phyloP scores from a whole-genome alignment of 2,329 filamentous ascomycete species.

The Aspergillus sp. region DNA sequence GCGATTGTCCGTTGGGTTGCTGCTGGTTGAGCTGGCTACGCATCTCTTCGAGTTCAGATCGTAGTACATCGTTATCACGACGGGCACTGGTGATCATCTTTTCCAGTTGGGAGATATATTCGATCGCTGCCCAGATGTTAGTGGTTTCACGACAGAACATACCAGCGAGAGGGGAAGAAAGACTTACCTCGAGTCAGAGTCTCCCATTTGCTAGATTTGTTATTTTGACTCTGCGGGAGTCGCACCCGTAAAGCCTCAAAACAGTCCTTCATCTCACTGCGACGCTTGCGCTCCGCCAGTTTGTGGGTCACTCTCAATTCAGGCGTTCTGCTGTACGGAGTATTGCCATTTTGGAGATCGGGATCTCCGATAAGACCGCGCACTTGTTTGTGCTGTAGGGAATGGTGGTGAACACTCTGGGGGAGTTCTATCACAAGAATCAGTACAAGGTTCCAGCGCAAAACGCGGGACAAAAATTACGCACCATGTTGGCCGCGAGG shows the following conservation, averaged over 20 bases:
- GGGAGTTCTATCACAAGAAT: slow-evolving; percentile 40
- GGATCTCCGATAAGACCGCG: slow-evolving; percentile 47
- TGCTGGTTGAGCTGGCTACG: slow-evolving; percentile 40
- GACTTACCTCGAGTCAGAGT: slow-evolving; percentile 47
- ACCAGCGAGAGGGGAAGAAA: background rate
- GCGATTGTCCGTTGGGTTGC: slow-evolving; percentile 32
- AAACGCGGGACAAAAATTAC: slow-evolving; percentile 17
- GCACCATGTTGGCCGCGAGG: slow-evolving; percentile 50
- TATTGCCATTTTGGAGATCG: slow-evolving; percentile 41
- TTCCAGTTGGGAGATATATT: slow-evolving; percentile 49
- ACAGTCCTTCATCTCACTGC: slow-evolving; percentile 54
- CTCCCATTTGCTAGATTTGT: slow-evolving; percentile 55
- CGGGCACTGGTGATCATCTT: slow-evolving; percentile 38
- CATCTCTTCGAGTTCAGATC: slow-evolving; percentile 38
- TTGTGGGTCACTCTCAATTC: slow-evolving; percentile 52
- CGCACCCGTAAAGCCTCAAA: slow-evolving; percentile 48
- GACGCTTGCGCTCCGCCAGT: slow-evolving; percentile 51
- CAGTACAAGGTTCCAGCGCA: slow-evolving; percentile 4
- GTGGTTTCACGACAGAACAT: background rate
- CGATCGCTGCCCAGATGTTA: slow-evolving; percentile 40
- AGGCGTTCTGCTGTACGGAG: slow-evolving; percentile 51
- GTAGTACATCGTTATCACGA: slow-evolving; percentile 40
- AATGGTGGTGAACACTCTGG: slow-evolving; percentile 49
- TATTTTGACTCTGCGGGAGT: slow-evolving; percentile 47
- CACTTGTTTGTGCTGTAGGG: slow-evolving; percentile 49